Evolutionary conservation across 306 rosid species (phyloP).

Genomic region (Glycine soja): DNA sequence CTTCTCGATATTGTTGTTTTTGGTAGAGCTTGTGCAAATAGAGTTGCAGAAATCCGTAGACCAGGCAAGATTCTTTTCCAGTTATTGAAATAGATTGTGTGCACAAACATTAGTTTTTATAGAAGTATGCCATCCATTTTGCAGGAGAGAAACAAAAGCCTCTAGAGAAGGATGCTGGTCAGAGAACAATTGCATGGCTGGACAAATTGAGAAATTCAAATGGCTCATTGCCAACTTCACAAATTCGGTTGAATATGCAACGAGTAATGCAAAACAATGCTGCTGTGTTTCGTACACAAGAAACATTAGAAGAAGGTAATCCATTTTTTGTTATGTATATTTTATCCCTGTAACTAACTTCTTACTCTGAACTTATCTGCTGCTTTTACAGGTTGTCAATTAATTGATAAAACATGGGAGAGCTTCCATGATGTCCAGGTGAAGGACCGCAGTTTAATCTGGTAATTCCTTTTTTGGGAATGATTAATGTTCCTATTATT

Average conservation of each 20-base stretch:
- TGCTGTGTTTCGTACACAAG: conserved; percentile 98
- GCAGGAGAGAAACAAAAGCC: conserved; percentile 89
- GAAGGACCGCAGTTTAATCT: conserved; percentile 77
- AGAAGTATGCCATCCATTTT: conserved; percentile 41
- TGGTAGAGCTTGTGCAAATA: conserved; percentile 95
- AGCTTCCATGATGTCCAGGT: conserved; percentile 78
- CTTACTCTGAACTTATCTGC: conserved; percentile 15
- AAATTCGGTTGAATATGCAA: conserved; percentile 93
- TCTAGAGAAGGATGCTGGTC: conserved; percentile 87
- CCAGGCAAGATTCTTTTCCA: conserved; percentile 66
- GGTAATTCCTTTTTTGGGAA: conserved; percentile 53
- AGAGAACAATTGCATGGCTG: conserved; percentile 94
- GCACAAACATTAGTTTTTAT: not conserved
- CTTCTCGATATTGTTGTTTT: conserved; percentile 93
- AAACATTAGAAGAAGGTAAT: conserved; percentile 89
- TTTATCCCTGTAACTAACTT: conserved; percentile 2
- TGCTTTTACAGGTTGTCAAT: conserved; percentile 62
- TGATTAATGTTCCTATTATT: not conserved
- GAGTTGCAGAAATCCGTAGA: conserved; percentile 79
- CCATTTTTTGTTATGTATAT: not conserved
- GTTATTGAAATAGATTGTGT: not conserved
- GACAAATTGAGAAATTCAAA: conserved; percentile 89
- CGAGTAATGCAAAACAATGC: conserved; percentile 96
- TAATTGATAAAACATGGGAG: conserved; percentile 80
- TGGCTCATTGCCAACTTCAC: conserved; percentile 84